Evolutionary conservation across 805 yeast species (phyloP).

Genomic region (Wickerhamiella lipophila): DNA sequence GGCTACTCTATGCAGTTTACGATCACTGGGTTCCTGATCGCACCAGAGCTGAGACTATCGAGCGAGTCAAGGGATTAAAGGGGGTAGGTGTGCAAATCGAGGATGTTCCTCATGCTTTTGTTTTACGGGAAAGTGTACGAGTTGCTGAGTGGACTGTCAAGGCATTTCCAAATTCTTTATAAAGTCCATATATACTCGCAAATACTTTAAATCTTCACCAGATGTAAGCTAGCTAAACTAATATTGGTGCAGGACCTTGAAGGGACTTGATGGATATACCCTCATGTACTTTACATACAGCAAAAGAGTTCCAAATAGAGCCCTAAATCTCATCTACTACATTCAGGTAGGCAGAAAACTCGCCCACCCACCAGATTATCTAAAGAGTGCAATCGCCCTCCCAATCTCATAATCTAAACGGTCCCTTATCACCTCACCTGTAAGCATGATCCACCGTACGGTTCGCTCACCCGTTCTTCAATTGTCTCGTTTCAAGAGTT

Average conservation of each 20-base stretch:
- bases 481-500: background rate
- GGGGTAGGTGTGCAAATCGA: background rate
- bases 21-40: slow-evolving; percentile 55
- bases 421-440: background rate
- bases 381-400: background rate
- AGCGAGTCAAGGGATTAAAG: slow-evolving; percentile 10
- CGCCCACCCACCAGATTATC: too few relatives aligned
- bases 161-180: too few relatives aligned
- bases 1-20: slow-evolving; percentile 44
- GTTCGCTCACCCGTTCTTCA: background rate
- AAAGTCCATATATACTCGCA: too few relatives aligned
- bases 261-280: too few relatives aligned
- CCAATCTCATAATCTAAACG: background rate
- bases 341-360: too few relatives aligned
- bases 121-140: background rate
- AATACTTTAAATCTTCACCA: too few relatives aligned
- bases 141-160: slow-evolving; percentile 1
- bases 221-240: too few relatives aligned
- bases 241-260: too few relatives aligned
- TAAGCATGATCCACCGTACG: background rate
- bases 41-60: slow-evolving; percentile 36
- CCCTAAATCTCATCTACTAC: too few relatives aligned
- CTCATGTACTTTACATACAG: too few relatives aligned
- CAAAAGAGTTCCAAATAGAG: too few relatives aligned
- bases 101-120: slow-evolving; percentile 6